Evolutionary conservation across 495 filamentous ascomycete genomes (phyloP).

Genomic region (Xylaria flabelliformis): DNA sequence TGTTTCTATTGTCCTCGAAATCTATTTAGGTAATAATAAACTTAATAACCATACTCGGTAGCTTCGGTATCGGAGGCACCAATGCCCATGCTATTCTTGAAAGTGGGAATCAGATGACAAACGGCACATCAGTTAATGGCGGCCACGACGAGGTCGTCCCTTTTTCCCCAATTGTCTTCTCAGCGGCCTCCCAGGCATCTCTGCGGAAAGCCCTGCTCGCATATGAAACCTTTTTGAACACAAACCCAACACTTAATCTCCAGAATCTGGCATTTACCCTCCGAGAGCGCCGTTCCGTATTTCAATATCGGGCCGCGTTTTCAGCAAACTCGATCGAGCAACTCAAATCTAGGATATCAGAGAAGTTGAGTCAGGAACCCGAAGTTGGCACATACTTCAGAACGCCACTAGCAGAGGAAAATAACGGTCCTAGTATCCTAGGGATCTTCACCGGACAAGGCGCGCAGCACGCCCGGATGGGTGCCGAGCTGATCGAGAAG

Average conservation of each 20-base stretch:
- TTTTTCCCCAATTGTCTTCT: slow-evolving; percentile 11
- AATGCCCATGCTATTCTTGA: too few species aligned
- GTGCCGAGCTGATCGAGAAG: slow-evolving; percentile 13
- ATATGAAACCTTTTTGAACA: neutral
- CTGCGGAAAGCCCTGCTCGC: neutral
- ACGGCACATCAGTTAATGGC: too few species aligned
- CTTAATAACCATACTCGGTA: too few species aligned
- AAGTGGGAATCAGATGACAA: too few species aligned
- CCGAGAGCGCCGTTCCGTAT: neutral
- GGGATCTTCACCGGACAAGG: slow-evolving; percentile 41
- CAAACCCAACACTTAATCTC: neutral
- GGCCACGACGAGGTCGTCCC: neutral
- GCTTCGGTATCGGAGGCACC: too few species aligned
- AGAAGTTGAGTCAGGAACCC: too few species aligned
- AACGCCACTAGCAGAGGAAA: neutral
- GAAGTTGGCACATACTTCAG: too few species aligned
- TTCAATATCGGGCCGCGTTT: neutral
- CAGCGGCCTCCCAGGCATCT: neutral
- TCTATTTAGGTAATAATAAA: too few species aligned
- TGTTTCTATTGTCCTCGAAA: too few species aligned
- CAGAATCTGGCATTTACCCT: slow-evolving; percentile 1
- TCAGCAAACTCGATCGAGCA: neutral
- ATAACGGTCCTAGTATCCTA: neutral
- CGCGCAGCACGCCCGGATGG: slow-evolving; percentile 35
- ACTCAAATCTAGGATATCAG: neutral